A percentile compares a stretch with the other conserved stretches of the same genome.
These are phyloP conservation scores for Calonectria naviculata DNA, from an alignment of 2,329 filamentous ascomycete genomes.

Conservation along the genomic window DNA sequence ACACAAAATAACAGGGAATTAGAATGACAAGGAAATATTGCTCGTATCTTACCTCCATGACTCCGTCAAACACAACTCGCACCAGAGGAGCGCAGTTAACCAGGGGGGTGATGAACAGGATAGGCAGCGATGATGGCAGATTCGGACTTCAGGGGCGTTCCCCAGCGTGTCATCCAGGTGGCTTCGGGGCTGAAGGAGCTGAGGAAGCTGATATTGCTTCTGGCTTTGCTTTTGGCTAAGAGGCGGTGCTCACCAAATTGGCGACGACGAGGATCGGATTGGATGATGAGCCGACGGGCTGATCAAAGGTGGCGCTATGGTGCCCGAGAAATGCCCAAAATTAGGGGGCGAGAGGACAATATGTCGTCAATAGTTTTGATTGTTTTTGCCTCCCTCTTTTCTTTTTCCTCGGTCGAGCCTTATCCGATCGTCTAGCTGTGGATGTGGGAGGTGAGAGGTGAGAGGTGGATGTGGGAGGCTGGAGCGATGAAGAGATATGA, in stretches of 20 bases:
- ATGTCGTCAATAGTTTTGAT: not conserved
- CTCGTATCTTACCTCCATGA: constrained; percentile 22
- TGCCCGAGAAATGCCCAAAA: constrained; percentile 2
- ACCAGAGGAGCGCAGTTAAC: constrained; percentile 5
- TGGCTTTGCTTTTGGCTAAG: constrained; percentile 12
- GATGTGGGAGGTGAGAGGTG: constrained; percentile 8
- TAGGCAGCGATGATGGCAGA: not conserved
- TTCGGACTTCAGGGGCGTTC: not conserved
- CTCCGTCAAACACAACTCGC: constrained; percentile 12
- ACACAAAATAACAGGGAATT: not conserved
- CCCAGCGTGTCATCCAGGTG: constrained; percentile 10
- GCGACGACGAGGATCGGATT: not conserved
- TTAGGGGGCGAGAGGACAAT: not conserved
- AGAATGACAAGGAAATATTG: not conserved
- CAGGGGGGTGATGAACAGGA: constrained; percentile 5
- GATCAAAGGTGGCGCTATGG: constrained; percentile 1
- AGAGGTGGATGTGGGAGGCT: constrained; percentile 22
- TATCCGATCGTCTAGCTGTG: constrained; percentile 5
- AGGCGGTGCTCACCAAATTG: not conserved
- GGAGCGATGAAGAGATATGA: constrained; percentile 3
- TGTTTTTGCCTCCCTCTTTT: not conserved
- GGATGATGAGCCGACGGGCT: not conserved
- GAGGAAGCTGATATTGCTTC: not conserved
- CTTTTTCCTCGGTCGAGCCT: not conserved
- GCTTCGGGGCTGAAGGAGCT: constrained; percentile 5